Evolutionary conservation across 768 basidiomycete genomes (phyloP).

Genomic region (Lactarius evosmus): DNA sequence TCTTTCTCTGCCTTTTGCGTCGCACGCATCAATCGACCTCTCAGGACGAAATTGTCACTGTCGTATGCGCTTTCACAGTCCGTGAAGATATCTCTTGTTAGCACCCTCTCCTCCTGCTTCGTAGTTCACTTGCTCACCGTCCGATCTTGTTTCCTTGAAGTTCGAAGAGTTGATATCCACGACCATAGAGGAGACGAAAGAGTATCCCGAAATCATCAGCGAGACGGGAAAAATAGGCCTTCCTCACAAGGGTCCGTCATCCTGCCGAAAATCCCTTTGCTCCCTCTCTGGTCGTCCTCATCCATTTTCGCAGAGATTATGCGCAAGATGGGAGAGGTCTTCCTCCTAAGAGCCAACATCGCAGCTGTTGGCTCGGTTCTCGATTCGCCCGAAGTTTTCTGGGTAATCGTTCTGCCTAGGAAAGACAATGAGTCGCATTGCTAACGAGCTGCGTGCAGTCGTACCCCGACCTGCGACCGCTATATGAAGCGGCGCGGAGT

Average conservation of each 20-base stretch:
- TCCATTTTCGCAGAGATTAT: conserved; percentile 67
- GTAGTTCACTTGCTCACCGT: background rate
- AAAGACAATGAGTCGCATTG: conserved; percentile 26
- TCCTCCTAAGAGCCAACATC: conserved; percentile 90
- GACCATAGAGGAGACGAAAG: conserved; percentile 95
- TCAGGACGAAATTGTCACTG: conserved; percentile 91
- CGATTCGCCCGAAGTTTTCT: conserved; percentile 95
- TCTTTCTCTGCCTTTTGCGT: conserved; percentile 24
- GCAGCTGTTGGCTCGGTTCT: conserved; percentile 96
- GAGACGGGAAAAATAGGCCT: conserved; percentile 94
- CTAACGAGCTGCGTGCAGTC: conserved; percentile 48
- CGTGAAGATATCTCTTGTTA: conserved; percentile 90
- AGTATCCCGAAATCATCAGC: conserved; percentile 89
- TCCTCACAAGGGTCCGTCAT: conserved; percentile 65
- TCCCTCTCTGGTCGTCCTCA: background rate
- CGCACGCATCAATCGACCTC: conserved; percentile 10
- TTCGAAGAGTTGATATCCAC: conserved; percentile 91
- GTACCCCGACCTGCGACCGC: conserved; percentile 90
- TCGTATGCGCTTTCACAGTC: conserved; percentile 96
- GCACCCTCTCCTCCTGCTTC: conserved; percentile 21
- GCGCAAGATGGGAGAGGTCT: conserved; percentile 94
- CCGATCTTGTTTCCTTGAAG: conserved; percentile 36
- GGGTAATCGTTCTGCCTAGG: conserved; percentile 51
- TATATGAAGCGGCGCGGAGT: conserved; percentile 90
- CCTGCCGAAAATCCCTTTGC: background rate